Evolutionary conservation across 129 eudicot species (phyloP).

Genomic region (Ambrosia trifida): DNA sequence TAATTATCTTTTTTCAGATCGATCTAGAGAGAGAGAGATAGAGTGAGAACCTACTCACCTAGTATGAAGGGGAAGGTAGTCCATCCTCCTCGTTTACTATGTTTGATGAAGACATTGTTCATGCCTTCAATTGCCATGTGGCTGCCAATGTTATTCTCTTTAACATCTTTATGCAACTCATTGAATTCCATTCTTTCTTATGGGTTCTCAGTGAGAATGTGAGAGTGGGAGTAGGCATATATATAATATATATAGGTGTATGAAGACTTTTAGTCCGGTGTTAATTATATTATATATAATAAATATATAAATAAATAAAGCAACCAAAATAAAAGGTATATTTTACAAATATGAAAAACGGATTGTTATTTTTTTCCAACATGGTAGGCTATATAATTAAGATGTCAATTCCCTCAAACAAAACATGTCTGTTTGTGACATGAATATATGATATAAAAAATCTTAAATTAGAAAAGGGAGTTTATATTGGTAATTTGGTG

Average conservation of each 20-base stretch:
- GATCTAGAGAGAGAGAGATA: neutral
- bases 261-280: no score
- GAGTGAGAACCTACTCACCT: no score
- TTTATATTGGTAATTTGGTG: no score
- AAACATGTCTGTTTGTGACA: neutral
- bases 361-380: neutral
- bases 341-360: neutral
- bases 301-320: no score
- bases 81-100: constrained; percentile 40
- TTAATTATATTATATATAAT: no score
- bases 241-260: neutral
- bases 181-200: constrained; percentile 2
- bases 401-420: neutral
- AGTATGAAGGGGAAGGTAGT: constrained; percentile 34
- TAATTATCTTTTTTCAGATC: no score
- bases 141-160: constrained; percentile 22
- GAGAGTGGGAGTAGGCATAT: neutral
- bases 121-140: constrained; percentile 15
- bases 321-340: neutral
- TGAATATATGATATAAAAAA: neutral
- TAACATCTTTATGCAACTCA: neutral
- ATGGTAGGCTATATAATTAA: neutral
- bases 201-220: neutral
- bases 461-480: neutral
- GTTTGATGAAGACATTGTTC: constrained; percentile 12